Conservation (phyloP, 441 rosid genomes). For the Adansonia madagascariensis region DNA sequence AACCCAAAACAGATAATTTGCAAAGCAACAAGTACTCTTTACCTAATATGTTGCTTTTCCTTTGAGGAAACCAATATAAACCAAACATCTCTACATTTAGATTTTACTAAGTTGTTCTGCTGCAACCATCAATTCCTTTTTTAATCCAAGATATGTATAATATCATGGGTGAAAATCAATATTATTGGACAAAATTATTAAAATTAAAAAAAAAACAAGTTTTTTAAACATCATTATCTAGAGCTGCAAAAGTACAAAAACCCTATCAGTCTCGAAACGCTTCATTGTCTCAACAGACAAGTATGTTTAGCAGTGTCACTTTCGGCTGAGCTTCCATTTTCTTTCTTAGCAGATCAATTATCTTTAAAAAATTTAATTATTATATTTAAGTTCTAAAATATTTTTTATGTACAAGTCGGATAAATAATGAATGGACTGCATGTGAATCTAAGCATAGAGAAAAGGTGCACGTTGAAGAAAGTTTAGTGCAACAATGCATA, state of each 20-base stretch:
- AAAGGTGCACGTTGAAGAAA: too few species aligned
- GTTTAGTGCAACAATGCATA: too few species aligned
- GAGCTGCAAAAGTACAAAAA: slow-evolving; percentile 27
- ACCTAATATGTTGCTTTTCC: slow-evolving; percentile 57
- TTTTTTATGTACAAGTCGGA: too few species aligned
- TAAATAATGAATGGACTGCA: too few species aligned
- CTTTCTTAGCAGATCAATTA: background rate
- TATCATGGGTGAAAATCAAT: slow-evolving; percentile 2
- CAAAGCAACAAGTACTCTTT: slow-evolving; percentile 58
- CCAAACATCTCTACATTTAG: slow-evolving; percentile 26
- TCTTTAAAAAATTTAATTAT: background rate
- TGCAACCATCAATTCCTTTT: slow-evolving; percentile 34
- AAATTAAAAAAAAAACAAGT: background rate
- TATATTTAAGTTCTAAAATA: too few species aligned
- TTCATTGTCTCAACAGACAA: slow-evolving; percentile 32
- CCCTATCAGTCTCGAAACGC: slow-evolving; percentile 23
- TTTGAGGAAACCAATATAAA: slow-evolving; percentile 29
- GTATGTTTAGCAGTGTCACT: slow-evolving; percentile 37
- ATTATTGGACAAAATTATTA: background rate
- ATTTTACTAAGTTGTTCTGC: slow-evolving; percentile 38
- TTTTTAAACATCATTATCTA: slow-evolving; percentile 28
- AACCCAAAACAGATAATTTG: slow-evolving; percentile 32
- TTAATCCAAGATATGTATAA: slow-evolving; percentile 21
- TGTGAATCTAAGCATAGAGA: too few species aligned
- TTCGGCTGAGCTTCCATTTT: slow-evolving; percentile 28